Evolutionary conservation across 192 early-diverging fungal species (phyloP), one percentile per base, ranked within the genome.

Genomic region (Entomortierella chlamydospora): DNA sequence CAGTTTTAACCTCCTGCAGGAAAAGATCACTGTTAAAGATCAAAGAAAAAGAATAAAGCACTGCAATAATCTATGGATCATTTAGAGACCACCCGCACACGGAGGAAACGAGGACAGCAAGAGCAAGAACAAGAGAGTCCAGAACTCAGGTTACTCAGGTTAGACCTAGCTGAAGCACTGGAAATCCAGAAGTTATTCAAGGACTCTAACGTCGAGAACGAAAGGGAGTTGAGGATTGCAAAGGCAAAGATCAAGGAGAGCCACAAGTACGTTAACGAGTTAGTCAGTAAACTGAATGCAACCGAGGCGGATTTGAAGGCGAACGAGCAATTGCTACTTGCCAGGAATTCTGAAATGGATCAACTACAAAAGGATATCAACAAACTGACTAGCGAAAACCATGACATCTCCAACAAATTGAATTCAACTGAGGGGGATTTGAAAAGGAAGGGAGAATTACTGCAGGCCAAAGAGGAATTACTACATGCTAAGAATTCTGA

Each of bases 21-120:
- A 79, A n/a, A 79, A 79, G 52, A 12, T 41, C 1, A 33, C 57
- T 10, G 57, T 31, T 13, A 79, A 79, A 51, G 76, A 79, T 7
- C 76, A 79, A 79, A 70, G 76, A 78, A 78, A 55, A 79, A 66
- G 29, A 68, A 79, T 47, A 61, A 70, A 22, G 76, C 76, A 5
- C 55, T 79, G 0, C 67, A 68, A 2, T 67, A 79, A 37, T 49
- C 70, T n/a, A 79, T 79, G 76, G 45, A 39, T 39, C 67, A 68
- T 61, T 50, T 79, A 3, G 76, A 79, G 5, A 59, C 25, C 18
- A 68, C 70, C 26, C 54, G 70, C 17, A 79, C 70, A 57, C 68
- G 70, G 43, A 79, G 70, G 57, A 79, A 79, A 37, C 76, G 70
- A 49, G 76, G 61, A 0, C 76, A 79, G 33, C 61, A 66, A 22